Conservation (phyloP, 768 basidiomycete genomes). For the Termitomyces sp. region DNA sequence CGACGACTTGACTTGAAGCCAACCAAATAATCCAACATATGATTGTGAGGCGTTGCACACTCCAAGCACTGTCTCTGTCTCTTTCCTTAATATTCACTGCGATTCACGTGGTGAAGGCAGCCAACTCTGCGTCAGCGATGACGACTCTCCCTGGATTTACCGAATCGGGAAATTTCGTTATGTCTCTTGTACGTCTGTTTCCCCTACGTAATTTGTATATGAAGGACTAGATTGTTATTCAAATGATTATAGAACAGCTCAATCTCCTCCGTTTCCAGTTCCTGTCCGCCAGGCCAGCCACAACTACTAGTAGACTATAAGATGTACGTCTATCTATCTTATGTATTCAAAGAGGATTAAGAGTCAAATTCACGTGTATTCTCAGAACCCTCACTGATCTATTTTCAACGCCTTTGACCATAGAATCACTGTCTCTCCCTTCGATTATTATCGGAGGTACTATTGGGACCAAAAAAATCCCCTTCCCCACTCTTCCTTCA, state of each 20-base stretch:
- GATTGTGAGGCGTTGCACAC: not conserved
- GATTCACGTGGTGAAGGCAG: not conserved
- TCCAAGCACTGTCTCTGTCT: not conserved
- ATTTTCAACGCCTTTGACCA: too few species aligned
- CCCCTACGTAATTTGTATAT: not conserved
- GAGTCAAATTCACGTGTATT: too few species aligned
- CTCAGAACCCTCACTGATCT: too few species aligned
- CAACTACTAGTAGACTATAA: not conserved
- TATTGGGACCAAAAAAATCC: too few species aligned
- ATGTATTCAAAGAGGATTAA: too few species aligned
- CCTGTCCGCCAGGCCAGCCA: not conserved
- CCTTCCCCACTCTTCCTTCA: too few species aligned
- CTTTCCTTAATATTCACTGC: not conserved
- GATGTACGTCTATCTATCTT: too few species aligned
- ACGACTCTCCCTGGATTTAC: not conserved
- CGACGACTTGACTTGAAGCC: too few species aligned
- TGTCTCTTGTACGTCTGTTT: not conserved
- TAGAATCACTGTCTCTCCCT: too few species aligned
- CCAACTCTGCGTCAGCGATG: not conserved
- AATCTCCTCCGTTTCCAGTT: constrained; percentile 2
- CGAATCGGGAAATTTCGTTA: not conserved
- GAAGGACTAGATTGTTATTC: too few species aligned
- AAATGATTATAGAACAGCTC: not conserved
- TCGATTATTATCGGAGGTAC: too few species aligned
- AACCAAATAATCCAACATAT: not conserved